A percentile compares a stretch with the other conserved stretches of the same genome.
Evolutionary conservation across 2,329 filamentous ascomycete genomes (phyloP).

Genomic region (Pseudopithomyces chartarum): DNA sequence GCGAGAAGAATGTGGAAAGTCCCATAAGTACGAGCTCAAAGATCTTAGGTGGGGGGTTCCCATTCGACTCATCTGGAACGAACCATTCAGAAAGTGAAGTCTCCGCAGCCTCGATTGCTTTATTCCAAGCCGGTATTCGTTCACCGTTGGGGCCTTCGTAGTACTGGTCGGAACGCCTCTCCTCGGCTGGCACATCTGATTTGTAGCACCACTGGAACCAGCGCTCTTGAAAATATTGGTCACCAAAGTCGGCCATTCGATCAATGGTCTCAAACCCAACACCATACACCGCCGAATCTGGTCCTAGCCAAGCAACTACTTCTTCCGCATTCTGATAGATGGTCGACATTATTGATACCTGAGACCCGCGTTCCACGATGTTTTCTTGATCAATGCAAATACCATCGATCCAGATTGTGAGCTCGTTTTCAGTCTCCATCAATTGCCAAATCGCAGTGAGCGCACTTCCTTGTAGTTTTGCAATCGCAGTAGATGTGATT

Average conservation of each 20-base stretch:
- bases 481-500: background rate
- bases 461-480: background rate
- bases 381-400: slow-evolving; percentile 23
- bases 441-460: background rate
- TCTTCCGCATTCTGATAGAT: slow-evolving; percentile 9
- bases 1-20: background rate
- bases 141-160: background rate
- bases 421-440: background rate
- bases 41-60: background rate
- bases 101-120: background rate
- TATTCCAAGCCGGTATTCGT: background rate
- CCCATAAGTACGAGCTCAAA: background rate
- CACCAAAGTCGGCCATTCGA: background rate
- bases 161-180: background rate
- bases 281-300: background rate
- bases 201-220: slow-evolving; percentile 4
- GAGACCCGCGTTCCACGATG: slow-evolving; percentile 12
- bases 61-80: background rate
- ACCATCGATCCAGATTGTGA: slow-evolving; percentile 13
- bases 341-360: slow-evolving; percentile 11
- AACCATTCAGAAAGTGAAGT: background rate
- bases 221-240: background rate
- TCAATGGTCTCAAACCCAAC: background rate
- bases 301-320: slow-evolving; percentile 19
- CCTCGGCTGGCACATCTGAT: background rate